Evolutionary conservation across 1,284 basidiomycete genomes (phyloP), one percentile per base, ranked within the genome.

Genomic region (Amylostereum areolatum): DNA sequence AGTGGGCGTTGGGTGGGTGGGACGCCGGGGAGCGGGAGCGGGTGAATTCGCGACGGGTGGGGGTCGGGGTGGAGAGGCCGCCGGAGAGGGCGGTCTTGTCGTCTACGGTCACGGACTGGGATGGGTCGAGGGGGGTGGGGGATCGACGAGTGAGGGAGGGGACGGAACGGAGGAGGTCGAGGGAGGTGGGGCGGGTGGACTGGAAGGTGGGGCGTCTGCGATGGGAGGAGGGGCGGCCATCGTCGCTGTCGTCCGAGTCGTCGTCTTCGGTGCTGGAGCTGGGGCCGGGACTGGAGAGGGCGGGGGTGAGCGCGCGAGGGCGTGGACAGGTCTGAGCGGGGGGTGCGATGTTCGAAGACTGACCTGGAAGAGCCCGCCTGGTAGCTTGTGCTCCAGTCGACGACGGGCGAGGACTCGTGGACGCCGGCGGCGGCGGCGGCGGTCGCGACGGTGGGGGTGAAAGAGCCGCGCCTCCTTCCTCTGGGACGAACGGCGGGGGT

Each of bases 331-430:
- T 24, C 42, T 28, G 42, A 36, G 18, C 45, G 47, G 39, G 44
- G 48, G n/a, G 43, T 32, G 31, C 34, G 24, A 33, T 30, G 41
- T 27, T 45, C 40, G n/a, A 9, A 27, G 18, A 61, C 68, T 45
- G 51, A 85, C 84, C 83, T 79, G 11, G 87, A 89, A 29, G 85
- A 85, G 33, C 87, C 88, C 18, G 82, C 87, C 53, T 87, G 83
- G 65, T 90, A 90, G 58, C 87, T 90, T n/a, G 88, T 89, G 59
- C 85, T 90, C 81, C 87, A 81, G 56, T 81, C 87, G 55, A 80
- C 54, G 52, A 59, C 57, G 55, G 61, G 64, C 33, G 55, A 11
- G 61, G 59, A 18, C 53, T 66, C 47, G 59, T 58, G 28, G 60
- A 57, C 45, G 56, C 55, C 31, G 63, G 55, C 46, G 57, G 59